These are phyloP conservation scores for Rhododendron simsii DNA, from an alignment of 148 eudicot species.

Conservation along the genomic window DNA sequence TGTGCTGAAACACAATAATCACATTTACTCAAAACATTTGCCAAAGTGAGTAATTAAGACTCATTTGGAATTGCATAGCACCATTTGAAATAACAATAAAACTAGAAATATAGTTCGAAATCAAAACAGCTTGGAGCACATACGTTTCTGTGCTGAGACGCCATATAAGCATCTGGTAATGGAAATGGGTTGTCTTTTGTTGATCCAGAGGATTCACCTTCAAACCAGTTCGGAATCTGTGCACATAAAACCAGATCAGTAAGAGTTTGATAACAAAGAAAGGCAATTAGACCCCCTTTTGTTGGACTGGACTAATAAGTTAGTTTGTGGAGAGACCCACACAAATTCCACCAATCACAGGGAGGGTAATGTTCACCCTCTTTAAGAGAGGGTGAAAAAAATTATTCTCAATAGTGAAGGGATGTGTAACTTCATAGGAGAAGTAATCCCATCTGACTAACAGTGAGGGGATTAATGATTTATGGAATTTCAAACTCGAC, in stretches of 20 bases:
- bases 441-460: neutral
- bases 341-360: no score
- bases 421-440: neutral
- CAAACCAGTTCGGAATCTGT: conserved; percentile 91
- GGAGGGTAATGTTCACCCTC: no score
- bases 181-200: conserved; percentile 90
- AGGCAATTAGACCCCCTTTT: neutral
- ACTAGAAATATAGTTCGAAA: neutral
- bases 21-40: neutral
- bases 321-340: no score
- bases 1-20: conserved; percentile 36
- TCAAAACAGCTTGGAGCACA: conserved; percentile 9
- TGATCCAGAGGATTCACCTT: conserved; percentile 60
- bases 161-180: conserved; percentile 76
- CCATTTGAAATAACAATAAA: neutral
- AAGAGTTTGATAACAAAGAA: neutral
- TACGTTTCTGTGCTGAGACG: conserved; percentile 76
- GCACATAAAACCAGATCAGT: neutral
- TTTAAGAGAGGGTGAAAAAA: no score
- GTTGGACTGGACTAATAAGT: neutral
- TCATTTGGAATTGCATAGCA: neutral
- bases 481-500: neutral
- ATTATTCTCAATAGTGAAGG: neutral
- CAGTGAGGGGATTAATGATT: neutral
- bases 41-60: neutral